Conservation (phyloP, 805 yeast species). For the Kodamaea neixiangensis region DNA sequence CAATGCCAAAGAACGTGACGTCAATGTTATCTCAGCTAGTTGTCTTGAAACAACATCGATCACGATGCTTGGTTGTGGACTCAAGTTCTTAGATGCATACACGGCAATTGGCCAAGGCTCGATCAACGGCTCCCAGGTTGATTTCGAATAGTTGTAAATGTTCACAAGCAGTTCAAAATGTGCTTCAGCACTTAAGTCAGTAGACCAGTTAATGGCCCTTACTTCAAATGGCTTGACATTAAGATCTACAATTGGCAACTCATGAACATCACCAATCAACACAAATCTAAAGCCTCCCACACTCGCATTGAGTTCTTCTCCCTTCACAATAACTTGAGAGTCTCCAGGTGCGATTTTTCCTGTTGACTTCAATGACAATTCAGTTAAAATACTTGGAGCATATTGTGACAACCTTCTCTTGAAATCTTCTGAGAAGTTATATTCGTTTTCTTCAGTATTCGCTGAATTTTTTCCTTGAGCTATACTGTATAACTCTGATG, state of each 20-base stretch:
- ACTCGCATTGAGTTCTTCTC: slow-evolving; percentile 66
- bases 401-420: slow-evolving; percentile 59
- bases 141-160: slow-evolving; percentile 82
- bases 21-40: slow-evolving; percentile 75
- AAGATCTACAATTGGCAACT: slow-evolving; percentile 82
- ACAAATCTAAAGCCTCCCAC: slow-evolving; percentile 80
- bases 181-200: slow-evolving; percentile 71
- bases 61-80: slow-evolving; percentile 49
- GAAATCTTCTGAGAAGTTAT: slow-evolving; percentile 62
- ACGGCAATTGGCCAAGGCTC: slow-evolving; percentile 85
- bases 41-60: slow-evolving; percentile 77
- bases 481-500: slow-evolving; percentile 52
- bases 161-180: slow-evolving; percentile 67
- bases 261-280: slow-evolving; percentile 87
- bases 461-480: slow-evolving; percentile 21
- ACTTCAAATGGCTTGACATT: slow-evolving; percentile 68
- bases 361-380: slow-evolving; percentile 39
- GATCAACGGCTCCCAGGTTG: slow-evolving; percentile 92
- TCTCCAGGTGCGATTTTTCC: slow-evolving; percentile 18
- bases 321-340: slow-evolving; percentile 52
- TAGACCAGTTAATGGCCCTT: slow-evolving; percentile 80
- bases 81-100: slow-evolving; percentile 55
- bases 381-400: slow-evolving; percentile 66
- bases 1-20: slow-evolving; percentile 79
- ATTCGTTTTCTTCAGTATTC: slow-evolving; percentile 23